Base-by-base conservation (phyloP, 2,329 filamentous ascomycete species). In the Cephalotrichum gorgonifer region DNA sequence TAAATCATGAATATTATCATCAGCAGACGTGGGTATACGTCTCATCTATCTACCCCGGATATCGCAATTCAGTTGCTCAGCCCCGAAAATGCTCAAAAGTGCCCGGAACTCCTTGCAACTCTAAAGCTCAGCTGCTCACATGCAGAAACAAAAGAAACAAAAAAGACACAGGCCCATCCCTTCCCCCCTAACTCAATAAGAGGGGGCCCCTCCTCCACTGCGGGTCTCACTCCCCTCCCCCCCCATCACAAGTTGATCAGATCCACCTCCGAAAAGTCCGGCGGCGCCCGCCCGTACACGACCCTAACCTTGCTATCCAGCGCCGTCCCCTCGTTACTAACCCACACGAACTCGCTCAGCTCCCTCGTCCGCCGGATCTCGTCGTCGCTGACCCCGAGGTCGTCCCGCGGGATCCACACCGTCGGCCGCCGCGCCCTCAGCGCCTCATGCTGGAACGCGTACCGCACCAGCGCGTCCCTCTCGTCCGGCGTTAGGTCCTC, bases 401-500 rank as follows among this genome's bases (percentile, higher is more conserved):
- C 86, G 60, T 98, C 93, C 11, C 85, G 80, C 0, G 93, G 93
- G 42, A 98, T 87, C 93, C 93, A 98, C 25, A 98, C 83, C 0
- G 87, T 88, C 0, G 93, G 93, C 48, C 89, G 78, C 47, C 86
- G 79, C 2, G 90, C 87, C 8, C 93, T 81, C 33, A 96, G 73
- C 1, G 93, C 93, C 30, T 83, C 83, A 60, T 98, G 93, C 66
- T 90, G 84, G 65, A 98, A 98, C 1, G 91, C 89, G 58, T 89
- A 84, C 49, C 84, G 84, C 12, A 93, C 86, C 35, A 97, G 78
- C 51, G 81, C 74, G 60, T 97, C 90, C 57, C 93, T 79, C 63
- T 96, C 88, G 17, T 91, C 87, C 0, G 89, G 88, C 1, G 88
- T 93, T 44, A 98, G 73, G 61, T 98, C 93, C 64, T 96, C 91